phyloP scores from a whole-genome alignment of 148 eudicot species.

The Agrostemma githago region DNA sequence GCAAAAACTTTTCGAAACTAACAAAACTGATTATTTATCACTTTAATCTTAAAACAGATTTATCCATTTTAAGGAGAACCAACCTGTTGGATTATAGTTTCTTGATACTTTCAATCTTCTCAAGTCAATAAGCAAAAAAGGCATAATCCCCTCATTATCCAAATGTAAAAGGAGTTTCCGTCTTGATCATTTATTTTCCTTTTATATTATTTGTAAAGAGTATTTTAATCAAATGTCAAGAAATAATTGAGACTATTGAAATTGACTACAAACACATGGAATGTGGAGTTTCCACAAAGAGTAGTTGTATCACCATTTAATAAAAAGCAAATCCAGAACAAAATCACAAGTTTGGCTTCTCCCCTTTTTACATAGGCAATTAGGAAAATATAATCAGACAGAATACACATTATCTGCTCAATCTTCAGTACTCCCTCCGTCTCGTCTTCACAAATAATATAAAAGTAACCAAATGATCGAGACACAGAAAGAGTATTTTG shows the following conservation, averaged over 20 bases:
- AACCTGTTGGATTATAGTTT: no score
- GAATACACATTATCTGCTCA: conserved; percentile 24
- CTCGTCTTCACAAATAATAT: no score
- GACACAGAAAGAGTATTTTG: not conserved
- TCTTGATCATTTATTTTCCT: not conserved
- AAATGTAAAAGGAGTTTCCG: not conserved
- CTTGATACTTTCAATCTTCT: no score
- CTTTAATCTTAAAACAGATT: no score
- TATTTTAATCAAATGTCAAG: no score
- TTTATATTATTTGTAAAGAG: no score
- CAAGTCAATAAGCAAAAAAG: no score
- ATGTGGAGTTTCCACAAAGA: not conserved
- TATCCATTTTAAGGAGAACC: no score
- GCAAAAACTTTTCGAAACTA: no score
- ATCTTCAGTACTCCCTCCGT: not conserved
- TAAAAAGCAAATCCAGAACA: conserved; percentile 25
- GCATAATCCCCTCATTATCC: no score
- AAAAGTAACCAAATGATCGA: no score
- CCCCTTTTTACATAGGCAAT: conserved; percentile 23
- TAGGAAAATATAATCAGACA: conserved; percentile 15
- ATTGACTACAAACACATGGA: not conserved
- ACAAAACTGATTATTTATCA: not conserved
- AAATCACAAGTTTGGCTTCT: conserved; percentile 26
- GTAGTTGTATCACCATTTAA: conserved; percentile 6
- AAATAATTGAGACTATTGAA: not conserved